Percentiles rank a stretch among this genome's conserved stretches.
These are phyloP conservation scores for Flaveria brownii DNA, from an alignment of 129 eudicot genomes.

Conservation along the genomic window DNA sequence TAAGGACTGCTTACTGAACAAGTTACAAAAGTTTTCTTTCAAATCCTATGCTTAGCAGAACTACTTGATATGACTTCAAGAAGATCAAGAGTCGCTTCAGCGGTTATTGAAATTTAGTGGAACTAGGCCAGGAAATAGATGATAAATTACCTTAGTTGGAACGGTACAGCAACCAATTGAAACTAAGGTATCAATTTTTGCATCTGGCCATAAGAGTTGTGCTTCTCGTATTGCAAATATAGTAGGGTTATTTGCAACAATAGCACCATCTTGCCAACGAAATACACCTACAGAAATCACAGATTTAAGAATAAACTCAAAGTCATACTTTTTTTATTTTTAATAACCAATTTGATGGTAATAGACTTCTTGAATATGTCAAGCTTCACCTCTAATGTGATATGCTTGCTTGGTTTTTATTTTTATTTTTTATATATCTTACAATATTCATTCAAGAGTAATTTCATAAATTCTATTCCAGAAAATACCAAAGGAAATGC, in stretches of 20 bases:
- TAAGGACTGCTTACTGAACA: no score
- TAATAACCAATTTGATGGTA: slow-evolving; percentile 1
- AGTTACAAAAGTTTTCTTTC: no score
- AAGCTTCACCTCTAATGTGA: slow-evolving; percentile 17
- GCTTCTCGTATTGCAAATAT: slow-evolving; percentile 94
- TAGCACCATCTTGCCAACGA: slow-evolving; percentile 99
- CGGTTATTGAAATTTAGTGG: no score
- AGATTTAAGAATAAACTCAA: slow-evolving; percentile 14
- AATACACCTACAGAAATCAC: slow-evolving; percentile 47
- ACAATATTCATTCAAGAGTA: background rate
- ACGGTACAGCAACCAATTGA: slow-evolving; percentile 90
- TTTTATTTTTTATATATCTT: no score
- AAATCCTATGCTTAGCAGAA: no score
- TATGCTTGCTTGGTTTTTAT: background rate
- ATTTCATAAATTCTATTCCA: background rate
- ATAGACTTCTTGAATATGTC: background rate
- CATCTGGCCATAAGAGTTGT: slow-evolving; percentile 91
- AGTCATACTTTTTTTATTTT: background rate
- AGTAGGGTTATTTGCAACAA: slow-evolving; percentile 95
- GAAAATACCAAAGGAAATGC: slow-evolving; percentile 7
- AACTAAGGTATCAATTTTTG: slow-evolving; percentile 84
- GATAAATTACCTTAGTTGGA: slow-evolving; percentile 71
- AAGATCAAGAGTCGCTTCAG: background rate
- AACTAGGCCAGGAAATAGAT: background rate
- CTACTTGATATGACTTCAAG: no score